Conservation (phyloP, 306 rosid species). For the Delonix regia region DNA sequence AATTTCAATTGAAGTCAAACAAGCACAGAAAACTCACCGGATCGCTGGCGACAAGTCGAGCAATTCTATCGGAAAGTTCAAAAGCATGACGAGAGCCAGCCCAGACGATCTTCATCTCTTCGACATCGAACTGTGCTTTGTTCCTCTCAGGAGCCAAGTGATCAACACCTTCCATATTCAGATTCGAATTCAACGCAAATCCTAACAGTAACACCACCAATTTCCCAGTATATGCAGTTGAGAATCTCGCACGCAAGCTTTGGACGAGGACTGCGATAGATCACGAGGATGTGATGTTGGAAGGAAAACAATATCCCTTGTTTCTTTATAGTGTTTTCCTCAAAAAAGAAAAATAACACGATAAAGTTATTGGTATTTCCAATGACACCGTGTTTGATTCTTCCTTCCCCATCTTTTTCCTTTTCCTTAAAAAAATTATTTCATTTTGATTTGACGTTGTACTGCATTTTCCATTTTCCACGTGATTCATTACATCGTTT, state of each 20-base stretch:
- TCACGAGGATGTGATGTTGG: background rate
- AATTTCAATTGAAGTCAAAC: background rate
- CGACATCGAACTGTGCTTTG: constrained; percentile 79
- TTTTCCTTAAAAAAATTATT: too few species aligned
- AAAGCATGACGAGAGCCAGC: constrained; percentile 73
- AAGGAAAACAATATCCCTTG: background rate
- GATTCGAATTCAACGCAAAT: constrained; percentile 6
- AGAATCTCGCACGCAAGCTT: background rate
- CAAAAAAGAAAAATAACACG: background rate
- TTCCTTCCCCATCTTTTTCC: background rate
- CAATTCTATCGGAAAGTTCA: constrained; percentile 74
- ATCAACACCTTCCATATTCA: constrained; percentile 65
- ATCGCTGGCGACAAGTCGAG: constrained; percentile 89
- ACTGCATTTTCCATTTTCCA: background rate
- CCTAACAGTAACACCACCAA: background rate
- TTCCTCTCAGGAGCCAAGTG: constrained; percentile 74
- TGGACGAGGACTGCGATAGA: background rate
- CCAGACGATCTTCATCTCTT: constrained; percentile 92
- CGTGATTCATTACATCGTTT: background rate
- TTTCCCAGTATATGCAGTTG: background rate
- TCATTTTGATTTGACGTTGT: background rate
- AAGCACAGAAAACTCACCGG: constrained; percentile 50
- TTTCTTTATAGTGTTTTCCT: background rate
- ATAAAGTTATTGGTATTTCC: too few species aligned
- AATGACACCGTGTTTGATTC: background rate